phyloP scores from a whole-genome alignment of 1,284 basidiomycete genomes.

The Serendipita sp. region DNA sequence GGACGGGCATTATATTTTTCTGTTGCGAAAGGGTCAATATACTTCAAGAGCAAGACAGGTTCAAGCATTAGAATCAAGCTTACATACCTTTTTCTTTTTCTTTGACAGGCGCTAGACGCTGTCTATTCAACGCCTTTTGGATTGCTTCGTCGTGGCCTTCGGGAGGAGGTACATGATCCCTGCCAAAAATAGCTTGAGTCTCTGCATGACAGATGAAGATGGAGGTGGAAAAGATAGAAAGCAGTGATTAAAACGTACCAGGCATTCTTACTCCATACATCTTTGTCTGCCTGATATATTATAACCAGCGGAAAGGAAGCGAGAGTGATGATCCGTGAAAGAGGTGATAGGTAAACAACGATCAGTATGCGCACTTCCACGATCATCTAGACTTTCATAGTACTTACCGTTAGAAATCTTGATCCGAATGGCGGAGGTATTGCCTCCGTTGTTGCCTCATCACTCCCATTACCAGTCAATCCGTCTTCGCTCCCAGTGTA shows the following conservation, averaged over 20 bases:
- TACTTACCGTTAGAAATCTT: conserved; percentile 26
- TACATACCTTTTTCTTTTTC: conserved; percentile 37
- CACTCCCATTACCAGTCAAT: not conserved
- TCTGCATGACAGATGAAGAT: conserved; percentile 40
- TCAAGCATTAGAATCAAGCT: too few species aligned
- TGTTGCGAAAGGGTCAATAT: not conserved
- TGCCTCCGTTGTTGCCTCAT: not conserved
- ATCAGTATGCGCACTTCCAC: not conserved
- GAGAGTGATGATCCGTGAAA: too few species aligned
- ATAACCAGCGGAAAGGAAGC: too few species aligned
- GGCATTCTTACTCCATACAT: conserved; percentile 14
- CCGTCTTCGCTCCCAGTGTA: conserved; percentile 38
- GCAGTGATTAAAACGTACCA: conserved; percentile 8
- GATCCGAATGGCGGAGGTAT: conserved; percentile 49
- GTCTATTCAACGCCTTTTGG: conserved; percentile 49
- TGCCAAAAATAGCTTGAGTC: conserved; percentile 60
- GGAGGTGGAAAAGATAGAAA: conserved; percentile 21
- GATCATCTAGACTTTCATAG: conserved; percentile 10
- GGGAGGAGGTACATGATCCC: conserved; percentile 82
- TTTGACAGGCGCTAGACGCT: conserved; percentile 54
- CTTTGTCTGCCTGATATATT: conserved; percentile 9
- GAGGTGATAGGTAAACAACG: not conserved
- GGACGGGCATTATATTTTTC: conserved; percentile 60
- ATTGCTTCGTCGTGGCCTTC: conserved; percentile 61
- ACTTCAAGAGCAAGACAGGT: too few species aligned